Percentiles rank a stretch among this genome's conserved stretches.
phyloP scores from a whole-genome alignment of 2,329 filamentous ascomycete genomes.

The Colletotrichum camelliae region DNA sequence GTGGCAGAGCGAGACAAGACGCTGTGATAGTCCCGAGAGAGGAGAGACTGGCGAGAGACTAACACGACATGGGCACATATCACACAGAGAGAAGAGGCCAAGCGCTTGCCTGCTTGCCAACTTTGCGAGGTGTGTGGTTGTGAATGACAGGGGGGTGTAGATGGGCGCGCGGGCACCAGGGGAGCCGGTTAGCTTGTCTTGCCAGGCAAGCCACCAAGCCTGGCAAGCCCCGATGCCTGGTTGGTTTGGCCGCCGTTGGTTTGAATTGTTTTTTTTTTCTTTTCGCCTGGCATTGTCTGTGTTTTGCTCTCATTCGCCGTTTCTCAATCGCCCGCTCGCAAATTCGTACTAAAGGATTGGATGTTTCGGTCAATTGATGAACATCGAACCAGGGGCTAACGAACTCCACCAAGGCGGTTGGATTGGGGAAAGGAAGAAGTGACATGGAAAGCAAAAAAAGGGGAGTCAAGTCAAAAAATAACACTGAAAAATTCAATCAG shows the following conservation, averaged over 20 bases:
- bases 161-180: neutral
- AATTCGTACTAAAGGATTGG: neutral
- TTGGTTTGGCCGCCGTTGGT: slow-evolving; percentile 14
- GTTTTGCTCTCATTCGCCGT: neutral
- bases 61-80: neutral
- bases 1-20: neutral
- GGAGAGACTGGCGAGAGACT: neutral
- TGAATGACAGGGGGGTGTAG: neutral
- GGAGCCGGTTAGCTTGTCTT: slow-evolving; percentile 9
- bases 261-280: neutral
- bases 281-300: neutral
- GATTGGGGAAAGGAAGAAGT: neutral
- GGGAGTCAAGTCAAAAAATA: neutral
- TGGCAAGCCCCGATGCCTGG: slow-evolving; percentile 7
- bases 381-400: neutral
- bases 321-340: neutral
- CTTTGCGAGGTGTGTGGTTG: neutral
- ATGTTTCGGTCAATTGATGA: slow-evolving; percentile 11
- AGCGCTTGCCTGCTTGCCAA: neutral
- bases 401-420: neutral
- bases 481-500: neutral
- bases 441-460: neutral
- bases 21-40: neutral
- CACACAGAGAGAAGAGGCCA: slow-evolving; percentile 2
- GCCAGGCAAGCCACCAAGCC: slow-evolving; percentile 8